Evolutionary conservation across 2,329 filamentous ascomycete species (phyloP).

Genomic region (Truncatella angustata): DNA sequence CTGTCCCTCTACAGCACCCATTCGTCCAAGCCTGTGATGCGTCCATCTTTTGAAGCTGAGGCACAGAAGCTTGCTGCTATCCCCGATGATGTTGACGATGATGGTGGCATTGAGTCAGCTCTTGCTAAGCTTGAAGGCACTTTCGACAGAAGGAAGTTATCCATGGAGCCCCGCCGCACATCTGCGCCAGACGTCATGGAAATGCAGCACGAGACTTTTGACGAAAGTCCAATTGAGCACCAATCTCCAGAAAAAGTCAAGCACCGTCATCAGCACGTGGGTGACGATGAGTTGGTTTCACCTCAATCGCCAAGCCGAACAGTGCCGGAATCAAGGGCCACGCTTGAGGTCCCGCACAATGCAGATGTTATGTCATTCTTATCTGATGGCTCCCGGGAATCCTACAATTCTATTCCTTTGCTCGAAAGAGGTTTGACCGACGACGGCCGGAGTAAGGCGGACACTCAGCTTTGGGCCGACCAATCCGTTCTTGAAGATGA

Average conservation of each 20-base stretch:
- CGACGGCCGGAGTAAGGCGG: constrained; percentile 41
- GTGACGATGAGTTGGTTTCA: constrained; percentile 35
- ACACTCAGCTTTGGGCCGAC: constrained; percentile 50
- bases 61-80: constrained; percentile 85
- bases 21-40: constrained; percentile 61
- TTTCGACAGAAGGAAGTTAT: constrained; percentile 58
- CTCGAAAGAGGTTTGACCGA: constrained; percentile 65
- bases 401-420: constrained; percentile 74
- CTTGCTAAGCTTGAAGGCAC: constrained; percentile 87
- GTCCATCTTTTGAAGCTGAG: constrained; percentile 82
- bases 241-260: constrained; percentile 39
- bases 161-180: constrained; percentile 34
- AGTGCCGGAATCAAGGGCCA: background rate
- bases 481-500: constrained; percentile 54
- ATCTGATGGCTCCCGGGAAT: constrained; percentile 66
- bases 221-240: constrained; percentile 23
- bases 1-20: constrained; percentile 60
- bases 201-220: constrained; percentile 12
- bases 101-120: constrained; percentile 90
- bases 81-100: constrained; percentile 74
- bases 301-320: constrained; percentile 16
- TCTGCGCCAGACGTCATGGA: constrained; percentile 20
- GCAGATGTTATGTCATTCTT: constrained; percentile 46
- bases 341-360: constrained; percentile 22
- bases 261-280: constrained; percentile 44